These are phyloP conservation scores for Ochromonas danica DNA, from an alignment of 108 stramenopile genomes.

Conservation along the genomic window DNA sequence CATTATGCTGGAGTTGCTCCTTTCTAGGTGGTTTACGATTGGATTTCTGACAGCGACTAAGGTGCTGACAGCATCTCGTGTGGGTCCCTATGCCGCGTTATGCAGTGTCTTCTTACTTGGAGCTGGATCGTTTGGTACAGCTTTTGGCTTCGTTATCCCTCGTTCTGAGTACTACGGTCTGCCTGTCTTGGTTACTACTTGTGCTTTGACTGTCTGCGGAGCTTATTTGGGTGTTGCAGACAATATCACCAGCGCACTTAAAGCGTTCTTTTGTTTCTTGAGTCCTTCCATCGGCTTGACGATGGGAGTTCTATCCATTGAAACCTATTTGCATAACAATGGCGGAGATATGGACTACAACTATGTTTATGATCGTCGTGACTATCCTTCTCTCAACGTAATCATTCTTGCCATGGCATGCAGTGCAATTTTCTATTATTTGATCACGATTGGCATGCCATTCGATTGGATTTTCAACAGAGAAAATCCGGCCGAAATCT, in stretches of 20 bases:
- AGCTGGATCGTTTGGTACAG: neutral
- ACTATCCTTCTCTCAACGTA: neutral
- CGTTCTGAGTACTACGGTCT: slow-evolving; percentile 35
- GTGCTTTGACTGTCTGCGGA: slow-evolving; percentile 15
- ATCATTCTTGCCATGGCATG: neutral
- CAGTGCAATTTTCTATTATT: slow-evolving; percentile 7
- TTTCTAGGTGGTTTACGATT: neutral
- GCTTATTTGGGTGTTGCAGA: slow-evolving; percentile 1
- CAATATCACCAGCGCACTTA: neutral
- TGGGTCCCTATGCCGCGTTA: slow-evolving; percentile 24
- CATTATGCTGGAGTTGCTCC: too few relatives aligned
- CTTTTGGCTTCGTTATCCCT: slow-evolving; percentile 22
- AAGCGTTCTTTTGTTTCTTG: slow-evolving; percentile 33
- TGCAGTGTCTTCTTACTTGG: neutral
- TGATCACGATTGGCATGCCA: slow-evolving; percentile 17
- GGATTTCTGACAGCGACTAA: neutral
- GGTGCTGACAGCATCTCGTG: neutral
- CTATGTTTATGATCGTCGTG: neutral
- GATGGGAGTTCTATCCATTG: slow-evolving; percentile 29
- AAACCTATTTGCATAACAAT: slow-evolving; percentile 28
- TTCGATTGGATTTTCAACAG: slow-evolving; percentile 10
- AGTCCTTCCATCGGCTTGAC: slow-evolving; percentile 18
- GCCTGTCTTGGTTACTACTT: neutral
- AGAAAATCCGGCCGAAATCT: neutral
- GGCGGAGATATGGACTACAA: slow-evolving; percentile 21